Base-by-base conservation (phyloP, 2,329 filamentous ascomycete genomes). In the Exophiala spinifera region DNA sequence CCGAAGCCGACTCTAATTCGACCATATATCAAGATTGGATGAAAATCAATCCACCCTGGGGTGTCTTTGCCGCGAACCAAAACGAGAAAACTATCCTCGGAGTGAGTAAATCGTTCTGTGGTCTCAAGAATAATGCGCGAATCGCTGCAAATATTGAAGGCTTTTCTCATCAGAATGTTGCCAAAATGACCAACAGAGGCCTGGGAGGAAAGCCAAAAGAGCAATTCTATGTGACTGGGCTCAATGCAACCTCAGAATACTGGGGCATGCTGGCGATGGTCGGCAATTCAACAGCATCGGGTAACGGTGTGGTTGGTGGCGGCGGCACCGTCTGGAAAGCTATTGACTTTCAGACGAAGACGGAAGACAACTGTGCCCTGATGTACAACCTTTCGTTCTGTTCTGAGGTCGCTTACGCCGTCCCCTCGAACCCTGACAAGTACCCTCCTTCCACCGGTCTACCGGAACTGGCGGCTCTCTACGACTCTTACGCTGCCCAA, bases 301-400 rank as follows among this genome's bases (percentile, higher is more conserved):
- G 79, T 1, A 70, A 76, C 34, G 79, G 79, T 11, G 76, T 79
- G 3, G 76, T 85, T 13, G 84, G 84, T 15, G 86, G 86, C n/a
- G 90, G 91, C 28, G 89, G 89, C 7, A 79, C 80, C 49, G 84
- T 96, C 23, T 95, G 87, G 74, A 76, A 78, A 47, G 75, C 81
- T 15, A 87, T 87, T 47, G 78, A 77, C n/a, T 95, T 95, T 70
- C 77, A 76, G 5, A 96, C 92, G 7, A 90, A 91, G 68, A 34
- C 64, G 83, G 89, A 88, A 55, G 81, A 84, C 56, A 95, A 91
- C 66, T 99, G 94, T 70, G 86, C 87, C 56, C 79, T 99, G 37
- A 79, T 97, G 43, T 91, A 86, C 69, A 86, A 95, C 66, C 82
- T 99, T n/a, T 77, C 84, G 0, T 95, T 97, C 70, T 99, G 94